Conservation (phyloP, 2,329 filamentous ascomycete species). For the Alternaria novae-zelandiae region DNA sequence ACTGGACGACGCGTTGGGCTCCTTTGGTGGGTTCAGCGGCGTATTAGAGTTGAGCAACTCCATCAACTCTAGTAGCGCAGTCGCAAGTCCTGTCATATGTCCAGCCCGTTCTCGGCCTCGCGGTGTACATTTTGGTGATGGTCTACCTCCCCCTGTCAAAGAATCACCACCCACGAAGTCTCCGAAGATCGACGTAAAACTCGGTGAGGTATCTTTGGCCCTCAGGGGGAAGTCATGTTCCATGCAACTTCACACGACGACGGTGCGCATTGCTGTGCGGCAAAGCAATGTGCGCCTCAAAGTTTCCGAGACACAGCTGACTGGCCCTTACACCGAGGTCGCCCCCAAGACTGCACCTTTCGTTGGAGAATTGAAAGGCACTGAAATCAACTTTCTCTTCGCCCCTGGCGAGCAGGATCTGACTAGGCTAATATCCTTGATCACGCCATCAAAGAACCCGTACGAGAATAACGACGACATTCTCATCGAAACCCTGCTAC, state of each 20-base stretch:
- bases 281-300: constrained; percentile 74
- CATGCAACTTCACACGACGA: constrained; percentile 75
- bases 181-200: constrained; percentile 73
- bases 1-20: constrained; percentile 84
- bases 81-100: constrained; percentile 42
- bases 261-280: constrained; percentile 80
- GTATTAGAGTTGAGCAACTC: constrained; percentile 88
- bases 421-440: constrained; percentile 79
- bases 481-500: constrained; percentile 86
- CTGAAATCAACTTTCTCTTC: constrained; percentile 73
- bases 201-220: constrained; percentile 78
- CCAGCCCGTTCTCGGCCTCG: constrained; percentile 45
- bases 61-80: constrained; percentile 74
- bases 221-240: constrained; percentile 80
- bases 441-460: constrained; percentile 90
- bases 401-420: constrained; percentile 80
- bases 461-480: constrained; percentile 93
- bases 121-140: constrained; percentile 65
- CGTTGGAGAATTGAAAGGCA: constrained; percentile 67
- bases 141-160: constrained; percentile 37
- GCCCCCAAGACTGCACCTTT: constrained; percentile 65
- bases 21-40: constrained; percentile 90
- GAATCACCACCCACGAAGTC: constrained; percentile 21
- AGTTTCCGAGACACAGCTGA: constrained; percentile 76
- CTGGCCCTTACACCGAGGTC: constrained; percentile 69